Evolutionary conservation across 1,139 yeast species (phyloP).

Genomic region (Entelexis paramagnoliae): DNA sequence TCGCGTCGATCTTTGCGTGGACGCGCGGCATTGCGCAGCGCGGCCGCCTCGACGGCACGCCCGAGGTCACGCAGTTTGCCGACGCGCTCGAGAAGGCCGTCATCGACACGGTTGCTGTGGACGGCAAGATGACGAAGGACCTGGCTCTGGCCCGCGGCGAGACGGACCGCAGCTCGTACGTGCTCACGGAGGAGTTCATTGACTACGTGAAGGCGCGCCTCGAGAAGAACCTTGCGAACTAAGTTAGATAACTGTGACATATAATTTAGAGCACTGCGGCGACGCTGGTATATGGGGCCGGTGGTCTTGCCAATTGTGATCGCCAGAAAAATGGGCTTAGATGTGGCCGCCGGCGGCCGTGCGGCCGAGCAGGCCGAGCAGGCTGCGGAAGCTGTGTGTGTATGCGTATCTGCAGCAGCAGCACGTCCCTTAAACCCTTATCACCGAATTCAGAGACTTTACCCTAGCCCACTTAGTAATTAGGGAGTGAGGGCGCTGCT

Average conservation of each 20-base stretch:
- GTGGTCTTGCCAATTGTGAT: too few species aligned
- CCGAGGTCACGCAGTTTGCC: constrained; percentile 73
- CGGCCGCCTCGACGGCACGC: constrained; percentile 78
- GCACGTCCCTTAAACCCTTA: background rate
- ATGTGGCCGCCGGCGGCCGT: too few species aligned
- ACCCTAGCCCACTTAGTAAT: background rate
- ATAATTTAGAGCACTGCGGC: too few species aligned
- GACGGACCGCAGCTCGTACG: constrained; percentile 69
- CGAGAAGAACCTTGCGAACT: constrained; percentile 25
- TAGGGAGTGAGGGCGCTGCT: background rate
- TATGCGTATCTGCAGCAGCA: background rate
- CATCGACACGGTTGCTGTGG: constrained; percentile 72
- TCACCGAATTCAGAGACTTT: background rate
- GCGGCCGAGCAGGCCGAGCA: too few species aligned
- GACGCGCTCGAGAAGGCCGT: constrained; percentile 70
- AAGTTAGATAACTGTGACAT: background rate
- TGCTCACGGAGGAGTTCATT: constrained; percentile 82
- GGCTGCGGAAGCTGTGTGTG: too few species aligned
- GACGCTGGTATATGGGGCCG: too few species aligned
- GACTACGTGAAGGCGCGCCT: constrained; percentile 61
- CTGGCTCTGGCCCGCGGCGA: constrained; percentile 80
- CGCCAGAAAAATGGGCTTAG: too few species aligned
- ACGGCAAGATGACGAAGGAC: constrained; percentile 91
- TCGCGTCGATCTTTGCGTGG: constrained; percentile 98
- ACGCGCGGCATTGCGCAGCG: constrained; percentile 84